Conservation (phyloP, 805 yeast genomes). For the Metschnikowia reukaufii region DNA sequence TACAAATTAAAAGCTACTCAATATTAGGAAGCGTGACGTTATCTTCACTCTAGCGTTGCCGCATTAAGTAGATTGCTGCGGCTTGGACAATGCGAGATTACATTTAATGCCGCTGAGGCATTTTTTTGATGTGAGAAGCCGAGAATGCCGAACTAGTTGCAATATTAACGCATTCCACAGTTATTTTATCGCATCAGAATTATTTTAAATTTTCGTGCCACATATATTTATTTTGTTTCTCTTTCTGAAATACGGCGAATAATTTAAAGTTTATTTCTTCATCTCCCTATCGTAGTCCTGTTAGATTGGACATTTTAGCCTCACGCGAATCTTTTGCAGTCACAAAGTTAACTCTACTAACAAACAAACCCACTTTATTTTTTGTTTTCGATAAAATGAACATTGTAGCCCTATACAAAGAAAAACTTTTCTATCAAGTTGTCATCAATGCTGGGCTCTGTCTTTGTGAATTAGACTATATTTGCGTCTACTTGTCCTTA, state of each 20-base stretch:
- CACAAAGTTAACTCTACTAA: background rate
- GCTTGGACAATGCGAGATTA: background rate
- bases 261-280: background rate
- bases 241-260: background rate
- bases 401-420: constrained; percentile 8
- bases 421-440: constrained; percentile 9
- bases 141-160: background rate
- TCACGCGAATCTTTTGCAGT: constrained; percentile 1
- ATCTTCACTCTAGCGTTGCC: background rate
- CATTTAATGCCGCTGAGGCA: background rate
- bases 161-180: too few relatives aligned
- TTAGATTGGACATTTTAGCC: background rate
- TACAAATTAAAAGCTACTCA: too few relatives aligned
- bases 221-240: too few relatives aligned
- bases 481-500: constrained; percentile 10
- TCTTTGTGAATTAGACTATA: constrained; percentile 5
- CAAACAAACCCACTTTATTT: background rate
- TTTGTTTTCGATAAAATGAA: background rate
- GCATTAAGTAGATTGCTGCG: background rate
- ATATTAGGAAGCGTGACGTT: background rate
- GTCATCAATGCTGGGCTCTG: constrained; percentile 9
- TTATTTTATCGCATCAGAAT: too few relatives aligned
- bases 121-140: background rate
- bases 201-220: too few relatives aligned
- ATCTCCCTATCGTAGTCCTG: background rate